These are phyloP conservation scores for Wickerhamiella bombiphila DNA, from an alignment of 805 yeast species.

Conservation along the genomic window DNA sequence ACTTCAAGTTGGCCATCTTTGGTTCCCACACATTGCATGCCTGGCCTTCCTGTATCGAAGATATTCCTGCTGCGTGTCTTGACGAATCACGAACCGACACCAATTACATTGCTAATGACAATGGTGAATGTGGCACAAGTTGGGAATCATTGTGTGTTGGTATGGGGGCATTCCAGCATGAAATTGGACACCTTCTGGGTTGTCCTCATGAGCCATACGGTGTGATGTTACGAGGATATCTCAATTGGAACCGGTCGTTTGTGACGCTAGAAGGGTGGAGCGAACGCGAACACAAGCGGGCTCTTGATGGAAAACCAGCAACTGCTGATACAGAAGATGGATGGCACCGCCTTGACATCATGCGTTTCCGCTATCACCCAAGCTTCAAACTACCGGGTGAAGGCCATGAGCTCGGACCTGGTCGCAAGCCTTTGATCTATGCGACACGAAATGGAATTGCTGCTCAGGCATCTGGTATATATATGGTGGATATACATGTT, in stretches of 20 bases:
- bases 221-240: slow-evolving; percentile 79
- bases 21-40: slow-evolving; percentile 87
- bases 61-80: slow-evolving; percentile 48
- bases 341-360: slow-evolving; percentile 73
- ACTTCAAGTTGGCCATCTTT: slow-evolving; percentile 69
- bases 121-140: slow-evolving; percentile 64
- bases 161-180: slow-evolving; percentile 89
- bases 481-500: slow-evolving; percentile 52
- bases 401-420: slow-evolving; percentile 29
- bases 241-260: slow-evolving; percentile 67
- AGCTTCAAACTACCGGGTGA: slow-evolving; percentile 51
- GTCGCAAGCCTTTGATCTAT: slow-evolving; percentile 31
- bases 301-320: slow-evolving; percentile 27
- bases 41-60: slow-evolving; percentile 80
- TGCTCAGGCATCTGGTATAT: slow-evolving; percentile 55
- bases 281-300: slow-evolving; percentile 18
- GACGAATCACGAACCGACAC: slow-evolving; percentile 55
- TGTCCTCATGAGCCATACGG: slow-evolving; percentile 88
- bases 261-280: slow-evolving; percentile 50
- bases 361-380: slow-evolving; percentile 70
- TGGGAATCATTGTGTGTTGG: slow-evolving; percentile 87
- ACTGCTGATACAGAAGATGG: slow-evolving; percentile 52
- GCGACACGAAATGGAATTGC: slow-evolving; percentile 36
- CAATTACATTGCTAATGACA: slow-evolving; percentile 77
- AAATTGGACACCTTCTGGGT: slow-evolving; percentile 80